Evolutionary conservation across 2,329 filamentous ascomycete genomes (phyloP).

Genomic region (Colletotrichum eleusines): DNA sequence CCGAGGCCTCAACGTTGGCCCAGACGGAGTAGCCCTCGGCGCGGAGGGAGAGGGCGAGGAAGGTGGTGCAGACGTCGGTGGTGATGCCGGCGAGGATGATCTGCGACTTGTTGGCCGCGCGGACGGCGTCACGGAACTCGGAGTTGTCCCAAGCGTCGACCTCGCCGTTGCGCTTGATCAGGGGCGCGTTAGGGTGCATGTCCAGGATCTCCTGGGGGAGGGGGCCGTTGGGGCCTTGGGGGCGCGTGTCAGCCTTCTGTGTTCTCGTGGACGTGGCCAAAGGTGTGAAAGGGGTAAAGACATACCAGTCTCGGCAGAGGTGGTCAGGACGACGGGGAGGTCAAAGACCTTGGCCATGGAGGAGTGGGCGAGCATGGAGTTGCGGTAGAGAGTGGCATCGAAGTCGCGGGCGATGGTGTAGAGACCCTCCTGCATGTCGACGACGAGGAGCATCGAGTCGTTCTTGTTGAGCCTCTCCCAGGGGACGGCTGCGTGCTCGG

Average conservation of each 20-base stretch:
- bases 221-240: constrained; percentile 75
- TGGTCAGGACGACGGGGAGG: constrained; percentile 77
- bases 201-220: constrained; percentile 76
- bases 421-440: constrained; percentile 54
- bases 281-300: background rate
- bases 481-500: constrained; percentile 40
- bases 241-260: constrained; percentile 12
- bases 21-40: constrained; percentile 79
- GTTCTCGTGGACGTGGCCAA: too few species aligned
- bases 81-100: constrained; percentile 79
- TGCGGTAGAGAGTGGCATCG: constrained; percentile 72
- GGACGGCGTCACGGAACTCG: constrained; percentile 74
- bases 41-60: constrained; percentile 78
- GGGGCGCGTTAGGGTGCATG: constrained; percentile 74
- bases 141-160: constrained; percentile 83
- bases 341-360: constrained; percentile 74
- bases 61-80: constrained; percentile 82
- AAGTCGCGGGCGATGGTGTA: constrained; percentile 71
- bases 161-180: constrained; percentile 77
- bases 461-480: constrained; percentile 53
- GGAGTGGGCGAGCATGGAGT: constrained; percentile 76
- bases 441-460: constrained; percentile 51
- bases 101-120: constrained; percentile 74
- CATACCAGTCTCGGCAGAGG: constrained; percentile 70
- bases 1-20: constrained; percentile 78